These are phyloP conservation scores for Dactylellina haptotyla DNA, from an alignment of 2,329 filamentous ascomycete species.

Conservation along the genomic window DNA sequence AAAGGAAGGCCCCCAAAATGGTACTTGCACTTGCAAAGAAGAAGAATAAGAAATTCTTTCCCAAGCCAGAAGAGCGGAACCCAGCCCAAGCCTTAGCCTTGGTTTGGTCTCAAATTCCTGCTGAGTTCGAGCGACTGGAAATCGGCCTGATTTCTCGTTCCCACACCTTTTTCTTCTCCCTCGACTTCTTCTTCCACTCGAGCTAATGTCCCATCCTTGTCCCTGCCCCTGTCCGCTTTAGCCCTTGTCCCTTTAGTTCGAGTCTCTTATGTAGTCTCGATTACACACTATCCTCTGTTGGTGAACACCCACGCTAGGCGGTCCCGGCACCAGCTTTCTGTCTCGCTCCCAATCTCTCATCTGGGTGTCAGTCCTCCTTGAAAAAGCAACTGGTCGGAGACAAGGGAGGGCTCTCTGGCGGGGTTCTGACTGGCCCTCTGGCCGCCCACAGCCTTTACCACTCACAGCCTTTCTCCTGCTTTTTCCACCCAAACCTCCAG, in stretches of 20 bases:
- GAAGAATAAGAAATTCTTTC: too few species aligned
- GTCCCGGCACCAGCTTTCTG: too few species aligned
- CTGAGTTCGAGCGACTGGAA: slow-evolving; percentile 24
- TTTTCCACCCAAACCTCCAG: too few species aligned
- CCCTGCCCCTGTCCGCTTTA: slow-evolving; percentile 20
- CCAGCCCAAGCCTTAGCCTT: slow-evolving; percentile 26
- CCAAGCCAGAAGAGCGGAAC: slow-evolving; percentile 45
- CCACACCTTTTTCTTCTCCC: slow-evolving; percentile 5
- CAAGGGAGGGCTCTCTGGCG: not conserved
- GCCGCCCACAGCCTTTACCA: not conserved
- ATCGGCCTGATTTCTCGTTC: slow-evolving; percentile 37
- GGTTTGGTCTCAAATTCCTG: slow-evolving; percentile 25
- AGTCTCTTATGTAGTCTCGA: too few species aligned
- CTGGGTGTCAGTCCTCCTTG: too few species aligned
- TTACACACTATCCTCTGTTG: not conserved
- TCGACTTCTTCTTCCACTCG: too few species aligned
- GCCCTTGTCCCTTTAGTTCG: slow-evolving; percentile 17
- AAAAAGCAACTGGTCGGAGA: slow-evolving; percentile 6
- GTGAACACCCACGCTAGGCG: not conserved
- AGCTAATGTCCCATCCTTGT: slow-evolving; percentile 38
- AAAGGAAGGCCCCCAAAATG: slow-evolving; percentile 39
- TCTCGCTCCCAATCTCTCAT: too few species aligned
- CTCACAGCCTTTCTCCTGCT: too few species aligned
- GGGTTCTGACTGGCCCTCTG: not conserved
- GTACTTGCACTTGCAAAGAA: too few species aligned